Evolutionary conservation across 1,139 yeast genomes (phyloP).

Genomic region (Saccharomyces hybrid): DNA sequence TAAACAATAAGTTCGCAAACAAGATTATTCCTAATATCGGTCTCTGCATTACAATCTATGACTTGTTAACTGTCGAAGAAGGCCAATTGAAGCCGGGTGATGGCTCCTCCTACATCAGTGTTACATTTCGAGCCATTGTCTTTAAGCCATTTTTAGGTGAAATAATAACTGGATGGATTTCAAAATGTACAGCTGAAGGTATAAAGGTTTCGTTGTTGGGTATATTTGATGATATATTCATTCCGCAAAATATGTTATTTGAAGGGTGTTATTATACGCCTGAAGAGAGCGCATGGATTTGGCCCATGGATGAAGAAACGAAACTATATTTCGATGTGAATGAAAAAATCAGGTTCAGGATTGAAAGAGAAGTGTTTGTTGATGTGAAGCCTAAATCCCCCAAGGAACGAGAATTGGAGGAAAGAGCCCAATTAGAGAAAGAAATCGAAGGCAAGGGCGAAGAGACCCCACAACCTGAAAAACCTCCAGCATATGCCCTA

Average conservation of each 20-base stretch:
- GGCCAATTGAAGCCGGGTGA: slow-evolving; percentile 94
- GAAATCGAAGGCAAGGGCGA: slow-evolving; percentile 21
- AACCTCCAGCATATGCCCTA: slow-evolving; percentile 71
- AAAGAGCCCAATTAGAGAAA: slow-evolving; percentile 25
- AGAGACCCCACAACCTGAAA: slow-evolving; percentile 24
- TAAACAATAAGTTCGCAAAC: slow-evolving; percentile 79
- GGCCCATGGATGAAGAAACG: slow-evolving; percentile 72
- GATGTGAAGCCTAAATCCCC: slow-evolving; percentile 74
- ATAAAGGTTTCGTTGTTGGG: slow-evolving; percentile 57
- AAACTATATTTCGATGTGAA: slow-evolving; percentile 78
- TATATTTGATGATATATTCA: slow-evolving; percentile 84
- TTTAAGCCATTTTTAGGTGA: slow-evolving; percentile 96
- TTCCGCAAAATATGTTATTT: slow-evolving; percentile 73
- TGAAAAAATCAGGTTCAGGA: slow-evolving; percentile 82
- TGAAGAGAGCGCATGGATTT: slow-evolving; percentile 89
- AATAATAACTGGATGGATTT: slow-evolving; percentile 87
- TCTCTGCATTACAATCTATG: slow-evolving; percentile 77
- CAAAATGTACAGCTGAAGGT: slow-evolving; percentile 81
- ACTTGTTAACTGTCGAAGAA: slow-evolving; percentile 68
- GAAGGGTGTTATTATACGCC: slow-evolving; percentile 66
- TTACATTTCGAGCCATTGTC: slow-evolving; percentile 64
- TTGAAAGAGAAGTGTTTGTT: slow-evolving; percentile 80
- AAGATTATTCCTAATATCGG: slow-evolving; percentile 78
- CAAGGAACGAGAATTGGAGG: slow-evolving; percentile 40
- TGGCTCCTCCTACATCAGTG: slow-evolving; percentile 78